phyloP scores from a whole-genome alignment of 768 basidiomycete genomes.

The Artomyces pyxidatus region DNA sequence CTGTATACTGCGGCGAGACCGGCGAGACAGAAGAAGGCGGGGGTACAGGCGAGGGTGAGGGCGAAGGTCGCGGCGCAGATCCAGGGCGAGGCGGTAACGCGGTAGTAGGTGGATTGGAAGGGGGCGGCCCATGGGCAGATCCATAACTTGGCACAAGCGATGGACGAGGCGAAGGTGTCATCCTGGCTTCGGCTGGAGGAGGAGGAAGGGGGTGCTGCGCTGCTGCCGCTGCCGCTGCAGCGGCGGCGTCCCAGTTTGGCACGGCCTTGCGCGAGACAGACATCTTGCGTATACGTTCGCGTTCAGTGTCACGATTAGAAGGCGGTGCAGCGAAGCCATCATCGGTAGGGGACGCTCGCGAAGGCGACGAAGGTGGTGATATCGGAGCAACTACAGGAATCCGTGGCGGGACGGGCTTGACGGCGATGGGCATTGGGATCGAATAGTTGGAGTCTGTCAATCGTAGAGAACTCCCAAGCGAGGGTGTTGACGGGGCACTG shows the following conservation, averaged over 20 bases:
- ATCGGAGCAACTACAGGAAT: slow-evolving; percentile 3
- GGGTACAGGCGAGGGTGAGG: not conserved
- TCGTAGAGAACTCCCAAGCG: not conserved
- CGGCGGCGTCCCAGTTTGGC: slow-evolving; percentile 22
- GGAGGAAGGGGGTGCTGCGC: not conserved
- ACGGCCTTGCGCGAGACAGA: slow-evolving; percentile 23
- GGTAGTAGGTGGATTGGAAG: not conserved
- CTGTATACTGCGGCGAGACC: not conserved
- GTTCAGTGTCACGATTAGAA: not conserved
- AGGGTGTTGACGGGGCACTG: slow-evolving; percentile 17
- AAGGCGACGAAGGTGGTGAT: slow-evolving; percentile 14
- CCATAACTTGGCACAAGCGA: not conserved
- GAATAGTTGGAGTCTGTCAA: not conserved
- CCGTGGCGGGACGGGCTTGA: slow-evolving; percentile 12
- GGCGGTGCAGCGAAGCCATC: slow-evolving; percentile 1
- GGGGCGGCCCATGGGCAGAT: not conserved
- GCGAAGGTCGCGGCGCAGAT: not conserved
- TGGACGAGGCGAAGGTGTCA: slow-evolving; percentile 1
- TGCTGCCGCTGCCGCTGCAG: not conserved
- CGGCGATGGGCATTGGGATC: slow-evolving; percentile 3
- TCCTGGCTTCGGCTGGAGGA: too few relatives aligned
- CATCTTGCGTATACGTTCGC: slow-evolving; percentile 21
- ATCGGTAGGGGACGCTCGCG: slow-evolving; percentile 7
- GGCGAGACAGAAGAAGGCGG: not conserved
- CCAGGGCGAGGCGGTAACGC: not conserved